These are phyloP conservation scores for Emmonsia crescens DNA, from an alignment of 2,329 filamentous ascomycete genomes.

Conservation along the genomic window DNA sequence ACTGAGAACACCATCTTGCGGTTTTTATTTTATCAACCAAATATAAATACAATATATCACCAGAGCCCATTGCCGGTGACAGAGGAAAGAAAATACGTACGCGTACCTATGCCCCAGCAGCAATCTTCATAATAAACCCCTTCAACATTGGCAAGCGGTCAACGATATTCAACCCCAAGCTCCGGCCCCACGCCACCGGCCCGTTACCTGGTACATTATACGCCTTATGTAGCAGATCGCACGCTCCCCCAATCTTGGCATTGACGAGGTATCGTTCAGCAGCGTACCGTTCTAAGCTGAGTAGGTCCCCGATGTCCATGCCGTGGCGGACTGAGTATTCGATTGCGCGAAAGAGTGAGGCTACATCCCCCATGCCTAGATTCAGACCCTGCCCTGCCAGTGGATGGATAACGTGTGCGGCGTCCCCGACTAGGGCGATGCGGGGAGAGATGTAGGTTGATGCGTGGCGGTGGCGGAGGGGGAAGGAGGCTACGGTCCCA, in stretches of 20 bases:
- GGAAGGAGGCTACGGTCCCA: conserved; percentile 76
- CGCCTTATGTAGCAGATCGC: conserved; percentile 82
- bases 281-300: conserved; percentile 73
- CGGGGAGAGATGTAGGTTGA: conserved; percentile 84
- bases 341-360: conserved; percentile 64
- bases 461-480: conserved; percentile 83
- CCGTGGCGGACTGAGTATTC: conserved; percentile 69
- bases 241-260: conserved; percentile 64
- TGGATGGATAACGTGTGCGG: conserved; percentile 89
- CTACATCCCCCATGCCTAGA: conserved; percentile 80
- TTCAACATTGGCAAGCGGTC: conserved; percentile 67
- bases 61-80: not conserved
- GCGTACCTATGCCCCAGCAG: conserved; percentile 26
- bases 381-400: conserved; percentile 92
- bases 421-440: conserved; percentile 86
- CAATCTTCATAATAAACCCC: conserved; percentile 69
- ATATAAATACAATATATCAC: not conserved
- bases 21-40: not conserved
- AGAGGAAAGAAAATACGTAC: too few species aligned
- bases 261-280: conserved; percentile 74
- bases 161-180: conserved; percentile 63
- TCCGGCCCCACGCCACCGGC: conserved; percentile 69
- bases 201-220: conserved; percentile 66
- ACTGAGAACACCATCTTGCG: not conserved
- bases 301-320: conserved; percentile 69